A percentile compares a stretch with the other conserved stretches of the same genome.
Conservation (phyloP, 768 basidiomycete genomes). For the Coprinopsis marcescibilis region DNA sequence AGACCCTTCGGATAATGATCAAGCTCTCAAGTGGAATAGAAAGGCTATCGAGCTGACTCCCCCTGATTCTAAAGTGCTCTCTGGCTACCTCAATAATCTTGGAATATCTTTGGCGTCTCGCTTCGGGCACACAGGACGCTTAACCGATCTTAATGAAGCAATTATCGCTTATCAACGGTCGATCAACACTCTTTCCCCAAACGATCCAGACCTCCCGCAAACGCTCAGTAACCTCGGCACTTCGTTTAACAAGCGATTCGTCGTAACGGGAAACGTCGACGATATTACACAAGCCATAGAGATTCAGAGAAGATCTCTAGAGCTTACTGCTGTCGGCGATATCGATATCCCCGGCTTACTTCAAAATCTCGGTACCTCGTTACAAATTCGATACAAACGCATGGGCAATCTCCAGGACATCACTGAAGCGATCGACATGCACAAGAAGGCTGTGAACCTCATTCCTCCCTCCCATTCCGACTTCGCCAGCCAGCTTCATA, state of each 20-base stretch:
- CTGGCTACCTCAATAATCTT: too few species aligned
- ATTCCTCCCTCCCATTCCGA: slow-evolving; percentile 11
- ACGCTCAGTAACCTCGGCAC: background rate
- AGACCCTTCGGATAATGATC: too few species aligned
- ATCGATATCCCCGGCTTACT: background rate
- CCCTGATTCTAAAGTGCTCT: too few species aligned
- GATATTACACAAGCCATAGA: background rate
- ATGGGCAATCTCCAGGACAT: slow-evolving; percentile 8
- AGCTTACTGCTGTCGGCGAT: background rate
- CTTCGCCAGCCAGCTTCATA: too few species aligned
- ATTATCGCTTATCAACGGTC: background rate
- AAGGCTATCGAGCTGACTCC: too few species aligned
- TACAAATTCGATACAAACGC: slow-evolving; percentile 11
- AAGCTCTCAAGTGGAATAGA: too few species aligned
- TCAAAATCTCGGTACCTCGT: background rate
- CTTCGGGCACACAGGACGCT: too few species aligned
- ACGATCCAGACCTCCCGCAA: background rate
- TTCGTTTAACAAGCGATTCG: background rate
- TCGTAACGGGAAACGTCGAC: background rate
- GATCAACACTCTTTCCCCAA: background rate
- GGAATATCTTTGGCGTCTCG: too few species aligned
- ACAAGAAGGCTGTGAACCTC: slow-evolving; percentile 10
- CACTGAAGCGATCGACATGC: slow-evolving; percentile 8
- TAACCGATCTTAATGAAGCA: slow-evolving; percentile 4
- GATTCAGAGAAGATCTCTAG: background rate